These are phyloP conservation scores for Xylariaceae sp. DNA, from an alignment of 2,329 filamentous ascomycete species.

Conservation along the genomic window DNA sequence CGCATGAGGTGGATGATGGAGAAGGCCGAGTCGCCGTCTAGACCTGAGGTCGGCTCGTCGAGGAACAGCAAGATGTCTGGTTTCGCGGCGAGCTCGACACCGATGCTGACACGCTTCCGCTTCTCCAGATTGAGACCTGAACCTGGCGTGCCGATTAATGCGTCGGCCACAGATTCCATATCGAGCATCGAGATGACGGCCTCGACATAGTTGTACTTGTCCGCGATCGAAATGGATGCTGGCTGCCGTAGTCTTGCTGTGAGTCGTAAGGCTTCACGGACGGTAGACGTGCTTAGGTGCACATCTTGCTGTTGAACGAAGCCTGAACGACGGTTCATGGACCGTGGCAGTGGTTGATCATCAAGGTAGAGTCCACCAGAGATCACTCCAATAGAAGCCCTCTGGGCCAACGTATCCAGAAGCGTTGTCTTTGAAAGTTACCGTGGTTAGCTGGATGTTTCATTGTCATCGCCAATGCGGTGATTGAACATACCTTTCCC, in stretches of 20 bases:
- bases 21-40: constrained; percentile 76
- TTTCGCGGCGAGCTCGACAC: constrained; percentile 75
- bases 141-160: constrained; percentile 6
- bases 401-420: constrained; percentile 16
- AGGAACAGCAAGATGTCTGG: constrained; percentile 68
- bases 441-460: not conserved
- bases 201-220: constrained; percentile 25
- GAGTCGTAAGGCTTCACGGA: constrained; percentile 23
- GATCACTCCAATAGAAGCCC: constrained; percentile 10
- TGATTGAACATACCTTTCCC: constrained; percentile 5
- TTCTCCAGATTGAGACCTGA: constrained; percentile 47
- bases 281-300: constrained; percentile 18
- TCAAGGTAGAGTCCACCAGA: constrained; percentile 22
- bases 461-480: no score
- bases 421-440: not conserved
- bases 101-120: constrained; percentile 68
- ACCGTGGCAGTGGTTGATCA: constrained; percentile 14
- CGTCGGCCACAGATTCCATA: constrained; percentile 1
- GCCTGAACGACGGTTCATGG: constrained; percentile 12
- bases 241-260: constrained; percentile 19
- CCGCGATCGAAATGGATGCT: not conserved
- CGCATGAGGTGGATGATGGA: constrained; percentile 72
- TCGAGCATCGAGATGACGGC: constrained; percentile 8
- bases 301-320: constrained; percentile 28
- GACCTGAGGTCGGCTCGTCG: constrained; percentile 76